phyloP scores from a whole-genome alignment of 139 green algal genomes.

The Coelastrella sp. region DNA sequence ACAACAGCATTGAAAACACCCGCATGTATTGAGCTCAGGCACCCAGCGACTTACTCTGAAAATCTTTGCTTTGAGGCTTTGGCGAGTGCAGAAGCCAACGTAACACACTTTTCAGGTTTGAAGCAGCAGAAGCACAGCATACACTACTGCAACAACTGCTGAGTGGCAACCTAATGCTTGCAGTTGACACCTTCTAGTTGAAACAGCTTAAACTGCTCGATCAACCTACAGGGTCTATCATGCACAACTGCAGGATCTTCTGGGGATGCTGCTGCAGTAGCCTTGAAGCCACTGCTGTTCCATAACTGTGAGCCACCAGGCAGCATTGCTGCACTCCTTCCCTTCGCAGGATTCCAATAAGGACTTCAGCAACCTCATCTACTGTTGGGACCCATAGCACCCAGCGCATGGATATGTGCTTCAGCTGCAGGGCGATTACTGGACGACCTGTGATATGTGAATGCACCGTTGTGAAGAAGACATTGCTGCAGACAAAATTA shows the following conservation, averaged over 20 bases:
- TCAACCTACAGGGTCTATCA: constrained; percentile 31
- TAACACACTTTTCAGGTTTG: no score
- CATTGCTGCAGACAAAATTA: no score
- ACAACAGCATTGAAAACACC: background rate
- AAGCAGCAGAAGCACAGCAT: no score
- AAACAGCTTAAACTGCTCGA: background rate
- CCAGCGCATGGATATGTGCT: constrained; percentile 64
- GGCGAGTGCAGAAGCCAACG: no score
- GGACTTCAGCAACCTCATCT: constrained; percentile 42
- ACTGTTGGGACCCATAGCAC: constrained; percentile 48
- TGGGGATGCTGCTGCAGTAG: constrained; percentile 44
- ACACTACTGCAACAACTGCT: no score
- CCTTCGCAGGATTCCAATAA: constrained; percentile 21
- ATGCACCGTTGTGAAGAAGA: no score
- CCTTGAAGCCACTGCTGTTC: constrained; percentile 66
- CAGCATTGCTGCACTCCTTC: background rate
- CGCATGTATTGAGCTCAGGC: no score
- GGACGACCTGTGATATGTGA: constrained; percentile 46
- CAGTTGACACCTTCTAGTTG: background rate
- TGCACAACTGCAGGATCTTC: constrained; percentile 16
- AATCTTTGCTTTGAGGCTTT: no score
- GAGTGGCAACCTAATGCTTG: no score
- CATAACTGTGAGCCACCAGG: constrained; percentile 57
- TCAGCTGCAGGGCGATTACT: constrained; percentile 55
- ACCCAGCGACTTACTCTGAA: no score